phyloP scores from a whole-genome alignment of 768 basidiomycete genomes.

The Pleurotus djamor region DNA sequence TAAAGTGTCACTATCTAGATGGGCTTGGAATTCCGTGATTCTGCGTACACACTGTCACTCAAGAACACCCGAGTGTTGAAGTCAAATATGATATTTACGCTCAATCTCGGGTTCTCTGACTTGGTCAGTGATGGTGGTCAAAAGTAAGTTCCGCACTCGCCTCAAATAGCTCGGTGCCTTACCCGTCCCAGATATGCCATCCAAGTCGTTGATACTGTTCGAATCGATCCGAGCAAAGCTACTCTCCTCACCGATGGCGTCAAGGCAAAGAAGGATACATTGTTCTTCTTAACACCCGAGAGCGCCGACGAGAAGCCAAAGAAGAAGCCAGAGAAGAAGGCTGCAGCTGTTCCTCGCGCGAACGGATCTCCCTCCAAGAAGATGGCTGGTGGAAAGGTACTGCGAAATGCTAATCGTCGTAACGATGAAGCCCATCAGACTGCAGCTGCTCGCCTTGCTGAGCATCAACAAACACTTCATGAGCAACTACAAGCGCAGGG shows the following conservation, averaged over 20 bases:
- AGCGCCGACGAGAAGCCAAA: slow-evolving; percentile 54
- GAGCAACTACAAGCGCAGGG: slow-evolving; percentile 75
- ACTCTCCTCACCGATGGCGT: slow-evolving; percentile 80
- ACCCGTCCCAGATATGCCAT: slow-evolving; percentile 71
- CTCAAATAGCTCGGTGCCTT: neutral
- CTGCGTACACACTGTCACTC: slow-evolving; percentile 73
- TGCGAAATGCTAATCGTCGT: slow-evolving; percentile 88
- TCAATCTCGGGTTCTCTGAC: slow-evolving; percentile 84
- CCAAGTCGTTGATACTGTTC: slow-evolving; percentile 86
- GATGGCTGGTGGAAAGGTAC: slow-evolving; percentile 79
- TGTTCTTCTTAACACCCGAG: slow-evolving; percentile 78
- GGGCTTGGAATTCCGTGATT: slow-evolving; percentile 94
- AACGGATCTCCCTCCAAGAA: slow-evolving; percentile 77
- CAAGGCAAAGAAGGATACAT: slow-evolving; percentile 80
- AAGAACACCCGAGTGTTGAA: slow-evolving; percentile 76
- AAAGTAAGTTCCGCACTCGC: slow-evolving; percentile 47
- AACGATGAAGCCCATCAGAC: slow-evolving; percentile 84
- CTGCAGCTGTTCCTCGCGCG: slow-evolving; percentile 43
- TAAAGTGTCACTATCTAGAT: slow-evolving; percentile 50
- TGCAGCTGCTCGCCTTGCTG: slow-evolving; percentile 73
- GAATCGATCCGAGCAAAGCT: slow-evolving; percentile 64
- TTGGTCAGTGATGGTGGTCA: slow-evolving; percentile 74
- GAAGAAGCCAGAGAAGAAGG: slow-evolving; percentile 56
- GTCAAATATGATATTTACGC: slow-evolving; percentile 82
- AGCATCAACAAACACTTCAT: slow-evolving; percentile 88